Evolutionary conservation across 257 asterid genomes (phyloP).

Genomic region (Ajuga chamaepitys): DNA sequence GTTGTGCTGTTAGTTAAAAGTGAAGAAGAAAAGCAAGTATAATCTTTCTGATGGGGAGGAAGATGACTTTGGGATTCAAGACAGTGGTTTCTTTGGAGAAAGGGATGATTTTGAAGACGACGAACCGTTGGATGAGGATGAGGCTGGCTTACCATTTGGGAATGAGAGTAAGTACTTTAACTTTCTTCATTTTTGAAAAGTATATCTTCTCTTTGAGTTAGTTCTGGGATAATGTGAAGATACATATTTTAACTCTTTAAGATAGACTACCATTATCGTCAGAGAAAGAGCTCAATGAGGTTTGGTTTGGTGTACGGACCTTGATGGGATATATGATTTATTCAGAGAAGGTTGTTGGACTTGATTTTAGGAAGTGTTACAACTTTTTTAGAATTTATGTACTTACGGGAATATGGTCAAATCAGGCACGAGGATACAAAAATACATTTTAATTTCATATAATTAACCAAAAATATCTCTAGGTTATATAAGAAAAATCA

Average conservation of each 20-base stretch:
- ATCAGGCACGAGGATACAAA: background rate
- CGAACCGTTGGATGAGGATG: slow-evolving; percentile 56
- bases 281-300: background rate
- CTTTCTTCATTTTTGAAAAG: background rate
- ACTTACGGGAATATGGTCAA: background rate
- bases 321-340: background rate
- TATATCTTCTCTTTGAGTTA: background rate
- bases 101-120: slow-evolving; percentile 89
- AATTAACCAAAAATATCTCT: background rate
- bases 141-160: slow-evolving; percentile 27
- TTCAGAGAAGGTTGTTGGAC: background rate
- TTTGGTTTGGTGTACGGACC: slow-evolving; percentile 1
- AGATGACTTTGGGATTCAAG: slow-evolving; percentile 60
- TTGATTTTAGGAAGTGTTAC: background rate
- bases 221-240: background rate
- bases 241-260: background rate
- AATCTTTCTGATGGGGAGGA: slow-evolving; percentile 94
- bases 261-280: background rate
- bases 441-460: background rate
- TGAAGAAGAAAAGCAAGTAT: slow-evolving; percentile 64
- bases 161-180: slow-evolving; percentile 36
- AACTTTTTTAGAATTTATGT: background rate
- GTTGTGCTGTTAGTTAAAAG: slow-evolving; percentile 40
- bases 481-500: background rate
- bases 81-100: slow-evolving; percentile 31